Evolutionary conservation across 2,329 filamentous ascomycete genomes (phyloP), one percentile per base, ranked within the genome.

Genomic region (Cladophialophora chaetospira): DNA sequence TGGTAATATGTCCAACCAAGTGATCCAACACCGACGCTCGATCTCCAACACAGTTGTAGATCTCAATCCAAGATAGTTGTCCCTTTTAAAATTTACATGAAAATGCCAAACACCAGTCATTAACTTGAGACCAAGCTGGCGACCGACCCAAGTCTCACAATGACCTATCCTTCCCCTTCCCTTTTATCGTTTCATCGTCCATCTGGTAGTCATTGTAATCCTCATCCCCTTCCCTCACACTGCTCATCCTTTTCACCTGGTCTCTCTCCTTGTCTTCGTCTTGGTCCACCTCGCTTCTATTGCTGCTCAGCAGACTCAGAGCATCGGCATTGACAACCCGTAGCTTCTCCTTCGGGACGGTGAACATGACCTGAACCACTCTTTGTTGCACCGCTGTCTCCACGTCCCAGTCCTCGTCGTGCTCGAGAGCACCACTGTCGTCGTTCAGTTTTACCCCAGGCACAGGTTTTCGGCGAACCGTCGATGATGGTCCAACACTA

Each of bases 311-410:
- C 23, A 67, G 50, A 55, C 68, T 68, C 46, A 66, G 44, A 9
- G 78, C 73, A 67, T 88, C 88, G 48, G 83, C 87, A 70, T 97
- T 97, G 17, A 97, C 93, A n/a, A 97, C 91, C 23, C 93, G 78
- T 61, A 97, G 74, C 65, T 85, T 84, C 72, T 93, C 88, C 71
- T 88, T 91, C 2, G 94, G 93, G 58, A 97, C 91, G 0, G 93
- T 97, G 72, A 96, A 97, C 83, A 96, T 94, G 68, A 91, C 83
- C 71, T 92, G 88, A 59, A 92, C 88, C 6, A 89, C 77, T 19
- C 88, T 75, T 57, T 82, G 82, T 73, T 90, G 86, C 1, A 88
- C 82, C 2, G 88, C 88, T 53, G 81, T 79, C 70, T 92, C 88
- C 35, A 92, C 83, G 65, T 91, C 88, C 88, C 88, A 89, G 53